Conservation (phyloP, 2,329 filamentous ascomycete species). For the Calonectria honghensis region DNA sequence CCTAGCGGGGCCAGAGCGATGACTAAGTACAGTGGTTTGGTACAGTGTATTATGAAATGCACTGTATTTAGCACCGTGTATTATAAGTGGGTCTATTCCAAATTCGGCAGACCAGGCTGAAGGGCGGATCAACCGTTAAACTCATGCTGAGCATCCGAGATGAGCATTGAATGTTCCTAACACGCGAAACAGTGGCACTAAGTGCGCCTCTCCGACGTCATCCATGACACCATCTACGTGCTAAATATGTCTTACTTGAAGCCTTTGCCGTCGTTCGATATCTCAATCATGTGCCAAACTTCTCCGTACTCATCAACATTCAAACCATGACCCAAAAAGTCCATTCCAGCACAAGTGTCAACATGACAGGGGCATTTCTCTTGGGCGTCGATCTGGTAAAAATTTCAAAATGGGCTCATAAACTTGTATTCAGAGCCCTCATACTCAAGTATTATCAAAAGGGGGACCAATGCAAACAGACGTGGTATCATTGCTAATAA, state of each 20-base stretch:
- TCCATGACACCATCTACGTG: neutral
- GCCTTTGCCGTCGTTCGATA: neutral
- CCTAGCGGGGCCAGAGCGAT: slow-evolving; percentile 53
- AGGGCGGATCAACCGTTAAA: neutral
- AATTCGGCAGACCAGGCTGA: neutral
- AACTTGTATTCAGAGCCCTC: slow-evolving; percentile 21
- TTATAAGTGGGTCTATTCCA: slow-evolving; percentile 3
- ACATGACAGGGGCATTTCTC: neutral
- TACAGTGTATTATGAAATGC: slow-evolving; percentile 30
- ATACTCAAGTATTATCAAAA: slow-evolving; percentile 39
- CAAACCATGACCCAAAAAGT: slow-evolving; percentile 2
- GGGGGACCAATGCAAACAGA: slow-evolving; percentile 39
- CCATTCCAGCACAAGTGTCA: neutral
- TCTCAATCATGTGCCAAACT: neutral
- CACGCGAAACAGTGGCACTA: slow-evolving; percentile 11
- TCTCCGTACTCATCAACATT: neutral
- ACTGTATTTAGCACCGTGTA: slow-evolving; percentile 35
- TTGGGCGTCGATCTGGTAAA: neutral
- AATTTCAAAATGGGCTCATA: slow-evolving; percentile 20
- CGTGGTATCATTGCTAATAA: slow-evolving; percentile 51
- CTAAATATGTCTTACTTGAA: neutral
- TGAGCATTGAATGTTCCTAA: neutral
- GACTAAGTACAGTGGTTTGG: slow-evolving; percentile 52
- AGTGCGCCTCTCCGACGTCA: neutral
- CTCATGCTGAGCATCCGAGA: neutral